Evolutionary conservation across 495 filamentous ascomycete species (phyloP), one percentile per base, ranked within the genome.

Genomic region (Sporormia fimetaria): DNA sequence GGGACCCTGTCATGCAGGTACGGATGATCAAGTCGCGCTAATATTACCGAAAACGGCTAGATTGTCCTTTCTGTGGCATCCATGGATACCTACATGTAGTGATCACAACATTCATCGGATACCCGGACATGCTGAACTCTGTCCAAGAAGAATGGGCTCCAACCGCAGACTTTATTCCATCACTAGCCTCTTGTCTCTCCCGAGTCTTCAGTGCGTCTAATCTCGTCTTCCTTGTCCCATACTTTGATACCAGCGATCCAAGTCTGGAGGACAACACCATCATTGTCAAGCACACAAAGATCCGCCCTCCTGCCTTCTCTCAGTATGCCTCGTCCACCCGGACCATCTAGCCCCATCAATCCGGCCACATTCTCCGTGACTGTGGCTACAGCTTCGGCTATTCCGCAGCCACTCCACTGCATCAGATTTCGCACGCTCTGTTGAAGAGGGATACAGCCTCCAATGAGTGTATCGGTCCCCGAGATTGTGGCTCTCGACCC

Each of bases 331-430:
- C 47, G 54, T 6, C 68, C 68, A 33, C 60, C 36, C n/a, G 28
- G 17, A 40, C 42, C 51, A 43, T 55, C 51, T 3, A 64, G 40
- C 8, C 56, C 57, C 62, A 68, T 68, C 1, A 69, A 55, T n/a
- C 49, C 47, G 16, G 61, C 64, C 36, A 69, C 54, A 47, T 70
- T 70, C 52, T 71, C 64, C 25, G 66, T 67, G 9, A 67, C 65
- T 29, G 63, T 67, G 20, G 52, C 46, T 20, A 68, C 66, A 6
- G 66, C 68, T 40, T 67, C 56, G 18, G 64, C 58, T 11, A 71
- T 32, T 6, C 42, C 47, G 36, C 66, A 66, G 26, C 58, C 65
- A 37, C 49, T 61, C 61, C 65, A 69, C 37, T 31, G 20, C 59
- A 61, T 59, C 33, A 71, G 33, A 35, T 70, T 69, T 28, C 58